These are phyloP conservation scores for Colletotrichum noveboracense DNA, from an alignment of 2,329 filamentous ascomycete genomes.

Conservation along the genomic window DNA sequence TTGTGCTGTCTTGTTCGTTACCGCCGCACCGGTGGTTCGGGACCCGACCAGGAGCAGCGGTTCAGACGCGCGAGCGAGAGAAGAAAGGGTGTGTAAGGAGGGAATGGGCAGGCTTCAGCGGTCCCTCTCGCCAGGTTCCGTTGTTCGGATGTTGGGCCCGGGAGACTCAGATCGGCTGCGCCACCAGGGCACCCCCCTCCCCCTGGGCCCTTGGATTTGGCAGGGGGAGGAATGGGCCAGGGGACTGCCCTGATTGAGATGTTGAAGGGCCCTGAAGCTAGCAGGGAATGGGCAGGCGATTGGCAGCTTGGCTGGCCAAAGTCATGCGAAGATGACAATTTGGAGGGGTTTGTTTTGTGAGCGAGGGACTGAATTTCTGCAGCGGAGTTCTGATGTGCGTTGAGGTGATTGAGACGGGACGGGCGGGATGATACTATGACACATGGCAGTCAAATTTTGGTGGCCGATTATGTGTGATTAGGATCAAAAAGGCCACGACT, in stretches of 20 bases:
- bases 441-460: not conserved
- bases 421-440: not conserved
- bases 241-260: conserved; percentile 5
- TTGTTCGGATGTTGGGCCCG: conserved; percentile 15
- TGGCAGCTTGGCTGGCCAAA: not conserved
- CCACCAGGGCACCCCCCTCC: not conserved
- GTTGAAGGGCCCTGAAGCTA: not conserved
- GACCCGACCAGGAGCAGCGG: not conserved
- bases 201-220: not conserved
- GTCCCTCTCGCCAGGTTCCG: not conserved
- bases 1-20: not conserved
- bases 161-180: conserved; percentile 15
- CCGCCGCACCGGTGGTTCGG: conserved; percentile 15
- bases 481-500: not conserved
- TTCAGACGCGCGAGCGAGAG: not conserved
- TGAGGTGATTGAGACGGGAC: not conserved
- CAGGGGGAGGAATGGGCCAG: not conserved
- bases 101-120: not conserved
- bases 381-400: not conserved
- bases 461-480: not conserved
- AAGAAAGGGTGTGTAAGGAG: not conserved
- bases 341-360: not conserved
- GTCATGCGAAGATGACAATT: not conserved
- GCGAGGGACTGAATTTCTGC: not conserved
- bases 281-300: not conserved